Percentiles rank a stretch among this genome's conserved stretches.
Conservation (phyloP, 257 asterid species). For the Scutellaria baicalensis region DNA sequence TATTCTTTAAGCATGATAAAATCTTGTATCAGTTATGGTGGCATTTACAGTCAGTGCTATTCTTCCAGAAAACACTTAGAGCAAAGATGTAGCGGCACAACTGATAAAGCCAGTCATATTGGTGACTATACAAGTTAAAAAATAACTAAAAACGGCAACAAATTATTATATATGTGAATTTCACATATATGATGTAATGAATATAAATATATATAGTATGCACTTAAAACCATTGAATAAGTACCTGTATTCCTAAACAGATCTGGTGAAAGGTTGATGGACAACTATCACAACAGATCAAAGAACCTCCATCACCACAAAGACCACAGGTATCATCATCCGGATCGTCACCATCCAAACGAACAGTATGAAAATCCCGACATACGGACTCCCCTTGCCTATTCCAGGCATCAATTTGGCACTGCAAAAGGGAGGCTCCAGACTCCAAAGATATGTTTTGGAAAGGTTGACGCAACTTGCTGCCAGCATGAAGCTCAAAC, state of each 20-base stretch:
- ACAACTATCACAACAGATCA: slow-evolving; percentile 94
- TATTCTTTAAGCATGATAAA: background rate
- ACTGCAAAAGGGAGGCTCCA: slow-evolving; percentile 72
- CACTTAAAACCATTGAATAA: background rate
- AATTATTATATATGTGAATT: background rate
- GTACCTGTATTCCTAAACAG: slow-evolving; percentile 80
- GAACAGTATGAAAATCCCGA: slow-evolving; percentile 49
- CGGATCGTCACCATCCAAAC: slow-evolving; percentile 67
- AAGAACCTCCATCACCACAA: slow-evolving; percentile 95
- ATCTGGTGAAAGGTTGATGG: slow-evolving; percentile 88
- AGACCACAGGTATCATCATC: slow-evolving; percentile 90
- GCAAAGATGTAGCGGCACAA: background rate
- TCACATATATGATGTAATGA: slow-evolving; percentile 4
- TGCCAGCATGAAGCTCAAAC: slow-evolving; percentile 93
- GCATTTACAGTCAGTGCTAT: background rate
- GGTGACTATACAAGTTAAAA: background rate
- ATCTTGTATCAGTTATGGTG: background rate
- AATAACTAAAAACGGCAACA: background rate
- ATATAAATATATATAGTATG: background rate
- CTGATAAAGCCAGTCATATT: background rate
- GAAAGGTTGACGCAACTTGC: slow-evolving; percentile 79
- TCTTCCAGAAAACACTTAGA: background rate
- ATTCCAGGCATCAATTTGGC: slow-evolving; percentile 86
- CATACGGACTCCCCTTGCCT: slow-evolving; percentile 55
- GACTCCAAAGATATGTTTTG: slow-evolving; percentile 70